A percentile compares a stretch with the other conserved stretches of the same genome.
Evolutionary conservation across 1,284 basidiomycete genomes (phyloP).

Genomic region (Ceratobasidium sp.): DNA sequence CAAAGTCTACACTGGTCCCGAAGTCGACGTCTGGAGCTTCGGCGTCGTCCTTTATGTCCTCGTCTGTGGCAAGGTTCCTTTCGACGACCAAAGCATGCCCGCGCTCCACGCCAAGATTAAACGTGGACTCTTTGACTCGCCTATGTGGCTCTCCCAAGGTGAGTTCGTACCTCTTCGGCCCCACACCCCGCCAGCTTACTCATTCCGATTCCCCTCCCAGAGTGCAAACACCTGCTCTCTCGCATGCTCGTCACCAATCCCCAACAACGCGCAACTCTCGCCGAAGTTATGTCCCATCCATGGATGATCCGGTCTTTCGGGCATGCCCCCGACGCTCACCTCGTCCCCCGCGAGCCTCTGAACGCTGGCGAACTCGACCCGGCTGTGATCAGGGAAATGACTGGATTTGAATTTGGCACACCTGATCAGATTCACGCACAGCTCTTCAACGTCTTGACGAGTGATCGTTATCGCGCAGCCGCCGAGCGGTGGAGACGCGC

Average conservation of each 20-base stretch:
- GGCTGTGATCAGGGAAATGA: constrained; percentile 91
- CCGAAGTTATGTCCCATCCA: constrained; percentile 91
- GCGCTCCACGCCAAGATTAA: constrained; percentile 99
- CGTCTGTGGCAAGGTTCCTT: constrained; percentile 98
- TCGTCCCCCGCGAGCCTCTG: constrained; percentile 90
- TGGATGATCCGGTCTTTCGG: constrained; percentile 96
- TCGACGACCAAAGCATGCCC: constrained; percentile 99
- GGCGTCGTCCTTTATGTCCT: constrained; percentile 98
- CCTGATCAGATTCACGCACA: constrained; percentile 86
- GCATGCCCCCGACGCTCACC: constrained; percentile 83
- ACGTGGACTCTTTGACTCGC: constrained; percentile 96
- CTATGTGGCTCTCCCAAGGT: constrained; percentile 95
- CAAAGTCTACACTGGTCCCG: constrained; percentile 95
- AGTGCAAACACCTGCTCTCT: constrained; percentile 94
- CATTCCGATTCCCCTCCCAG: constrained; percentile 59
- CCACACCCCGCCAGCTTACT: background rate
- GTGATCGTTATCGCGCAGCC: constrained; percentile 81
- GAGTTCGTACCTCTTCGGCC: constrained; percentile 54
- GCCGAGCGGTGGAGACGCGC: constrained; percentile 84
- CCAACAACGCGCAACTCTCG: constrained; percentile 82
- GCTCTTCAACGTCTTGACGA: constrained; percentile 80
- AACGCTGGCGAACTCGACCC: constrained; percentile 82
- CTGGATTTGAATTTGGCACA: constrained; percentile 95
- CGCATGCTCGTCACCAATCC: constrained; percentile 98
- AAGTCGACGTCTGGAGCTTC: constrained; percentile 99